These are phyloP conservation scores for Aphanomyces cochlioides DNA, from an alignment of 352 stramenopile genomes.

Conservation along the genomic window DNA sequence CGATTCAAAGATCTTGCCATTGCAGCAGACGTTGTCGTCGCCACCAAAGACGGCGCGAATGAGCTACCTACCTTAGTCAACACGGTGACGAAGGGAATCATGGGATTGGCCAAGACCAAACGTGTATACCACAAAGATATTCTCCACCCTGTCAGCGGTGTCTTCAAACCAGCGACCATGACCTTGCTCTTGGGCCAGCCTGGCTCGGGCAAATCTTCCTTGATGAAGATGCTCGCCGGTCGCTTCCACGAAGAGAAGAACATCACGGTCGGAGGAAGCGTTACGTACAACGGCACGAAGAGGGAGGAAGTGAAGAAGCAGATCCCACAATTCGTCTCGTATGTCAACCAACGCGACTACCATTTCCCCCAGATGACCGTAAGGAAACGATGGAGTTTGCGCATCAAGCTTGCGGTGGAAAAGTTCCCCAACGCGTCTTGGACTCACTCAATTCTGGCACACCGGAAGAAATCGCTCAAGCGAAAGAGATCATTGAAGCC, in stretches of 20 bases:
- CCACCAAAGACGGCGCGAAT: conserved; percentile 26
- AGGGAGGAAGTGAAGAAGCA: conserved; percentile 34
- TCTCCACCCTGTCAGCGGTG: conserved; percentile 35
- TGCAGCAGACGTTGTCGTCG: conserved; percentile 36
- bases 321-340: conserved; percentile 46
- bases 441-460: conserved; percentile 39
- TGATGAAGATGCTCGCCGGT: conserved; percentile 48
- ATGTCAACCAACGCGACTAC: conserved; percentile 58
- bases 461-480: conserved; percentile 39
- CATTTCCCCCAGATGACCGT: conserved; percentile 87
- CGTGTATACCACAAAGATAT: conserved; percentile 32
- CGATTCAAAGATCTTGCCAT: conserved; percentile 50
- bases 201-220: conserved; percentile 45
- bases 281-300: conserved; percentile 46
- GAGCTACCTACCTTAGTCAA: conserved; percentile 53
- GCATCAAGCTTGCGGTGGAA: conserved; percentile 62
- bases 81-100: conserved; percentile 39
- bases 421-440: conserved; percentile 42
- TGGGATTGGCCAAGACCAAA: conserved; percentile 32
- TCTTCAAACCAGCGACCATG: conserved; percentile 35
- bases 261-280: conserved; percentile 34
- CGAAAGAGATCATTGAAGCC: conserved; percentile 38
- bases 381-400: conserved; percentile 92
- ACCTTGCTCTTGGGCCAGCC: conserved; percentile 50
- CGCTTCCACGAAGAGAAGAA: conserved; percentile 32